Evolutionary conservation across 768 basidiomycete species (phyloP), one percentile per base, ranked within the genome.

Genomic region (Boletus vermiculosoides): DNA sequence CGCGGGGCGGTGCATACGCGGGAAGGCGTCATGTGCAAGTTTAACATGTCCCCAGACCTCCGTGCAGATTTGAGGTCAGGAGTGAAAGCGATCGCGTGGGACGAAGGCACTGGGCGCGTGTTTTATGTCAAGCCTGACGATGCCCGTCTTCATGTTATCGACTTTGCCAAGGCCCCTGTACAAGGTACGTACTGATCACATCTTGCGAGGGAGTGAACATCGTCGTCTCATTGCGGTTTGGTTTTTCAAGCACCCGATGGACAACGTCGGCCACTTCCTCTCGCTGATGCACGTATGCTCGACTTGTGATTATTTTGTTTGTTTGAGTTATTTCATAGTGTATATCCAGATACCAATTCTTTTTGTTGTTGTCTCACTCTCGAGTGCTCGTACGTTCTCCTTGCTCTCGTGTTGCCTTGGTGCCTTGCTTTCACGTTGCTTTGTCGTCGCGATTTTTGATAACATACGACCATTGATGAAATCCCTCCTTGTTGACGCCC

Each of bases 71-170:
- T 63, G 48, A 34, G 61, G 52, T 42, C 63, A 4, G 80, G 77
- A 10, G 66, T 84, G 36, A 68, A 71, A n/a, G 75, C 81, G 18
- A 77, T 87, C 34, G 75, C 82, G 8, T 89, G 84, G 83, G 87
- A 89, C 58, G 86, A 88, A 66, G 74, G 77, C 23, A 82, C 81
- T 13, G 86, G 86, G 4, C 76, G 85, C 39, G 74, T 87, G 15
- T 81, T 82, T 61, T 70, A 86, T 8, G 79, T 80, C 45, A 72
- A 76, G 33, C 75, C 74, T 13, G 62, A 76, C 9, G 77, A 77
- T 30, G 52, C 71, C 4, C 57, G 68, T 15, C 72, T 86, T 42
- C 68, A 74, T 33, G 75, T 86, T 34, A 63, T 81, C 54, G 84
- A 86, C 62, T 79, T 81, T 47, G 78, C 78, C 8, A 63, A 66